These are phyloP conservation scores for Hura crepitans DNA, from an alignment of 441 rosid species.

Conservation along the genomic window DNA sequence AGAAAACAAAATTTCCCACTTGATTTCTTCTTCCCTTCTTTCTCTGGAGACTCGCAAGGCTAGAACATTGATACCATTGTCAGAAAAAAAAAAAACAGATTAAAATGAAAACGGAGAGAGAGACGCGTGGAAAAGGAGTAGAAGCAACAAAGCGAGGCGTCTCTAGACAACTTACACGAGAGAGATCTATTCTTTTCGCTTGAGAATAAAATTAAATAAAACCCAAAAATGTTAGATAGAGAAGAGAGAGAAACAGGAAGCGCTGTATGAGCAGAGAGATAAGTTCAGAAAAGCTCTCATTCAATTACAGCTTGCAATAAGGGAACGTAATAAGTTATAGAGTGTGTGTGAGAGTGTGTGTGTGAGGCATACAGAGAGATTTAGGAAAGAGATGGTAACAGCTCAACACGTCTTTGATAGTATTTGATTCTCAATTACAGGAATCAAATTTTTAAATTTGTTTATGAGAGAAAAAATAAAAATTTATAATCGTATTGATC, in stretches of 20 bases:
- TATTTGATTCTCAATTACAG: constrained; percentile 12
- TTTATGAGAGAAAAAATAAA: neutral
- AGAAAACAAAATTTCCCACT: neutral
- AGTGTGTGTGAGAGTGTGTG: constrained; percentile 23
- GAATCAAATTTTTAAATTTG: neutral
- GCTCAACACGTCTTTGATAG: constrained; percentile 69
- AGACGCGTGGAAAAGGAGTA: constrained; percentile 18
- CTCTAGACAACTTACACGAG: constrained; percentile 13
- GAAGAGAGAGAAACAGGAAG: neutral
- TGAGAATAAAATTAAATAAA: neutral
- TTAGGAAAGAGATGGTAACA: constrained; percentile 39
- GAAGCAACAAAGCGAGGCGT: constrained; percentile 24
- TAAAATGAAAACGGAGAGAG: neutral
- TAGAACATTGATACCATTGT: constrained; percentile 42
- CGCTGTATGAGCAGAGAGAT: neutral
- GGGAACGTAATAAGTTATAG: neutral
- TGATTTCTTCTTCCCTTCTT: neutral
- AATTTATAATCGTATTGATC: neutral
- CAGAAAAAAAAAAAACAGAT: constrained; percentile 6
- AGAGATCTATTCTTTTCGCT: constrained; percentile 4
- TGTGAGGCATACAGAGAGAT: constrained; percentile 18
- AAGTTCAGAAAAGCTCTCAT: constrained; percentile 21
- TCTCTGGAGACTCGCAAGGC: constrained; percentile 3
- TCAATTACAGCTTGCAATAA: constrained; percentile 48
- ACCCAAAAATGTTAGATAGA: constrained; percentile 1